These are phyloP conservation scores for Rubia balearica DNA, from an alignment of 305 asterid genomes.

Conservation along the genomic window DNA sequence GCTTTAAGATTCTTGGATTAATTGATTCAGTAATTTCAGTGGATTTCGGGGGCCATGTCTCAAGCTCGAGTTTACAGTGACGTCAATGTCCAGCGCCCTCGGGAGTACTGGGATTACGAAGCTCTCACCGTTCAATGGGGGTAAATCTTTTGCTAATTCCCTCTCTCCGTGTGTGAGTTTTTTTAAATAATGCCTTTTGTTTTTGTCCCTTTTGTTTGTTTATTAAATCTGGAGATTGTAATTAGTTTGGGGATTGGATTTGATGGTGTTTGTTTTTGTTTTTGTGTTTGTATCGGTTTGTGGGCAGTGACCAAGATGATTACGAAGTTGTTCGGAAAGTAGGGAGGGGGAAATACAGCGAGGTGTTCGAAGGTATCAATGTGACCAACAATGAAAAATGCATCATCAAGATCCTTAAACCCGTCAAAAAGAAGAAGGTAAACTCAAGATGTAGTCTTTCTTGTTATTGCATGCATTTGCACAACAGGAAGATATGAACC, in stretches of 20 bases:
- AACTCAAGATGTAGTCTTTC: neutral
- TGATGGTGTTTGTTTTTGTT: neutral
- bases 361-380: conserved; percentile 5
- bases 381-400: conserved; percentile 4
- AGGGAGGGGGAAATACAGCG: conserved; percentile 4
- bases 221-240: neutral
- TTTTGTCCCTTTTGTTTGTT: neutral
- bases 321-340: conserved; percentile 3
- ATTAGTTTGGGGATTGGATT: conserved; percentile 1
- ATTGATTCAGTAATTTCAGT: neutral
- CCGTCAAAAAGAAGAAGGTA: conserved; percentile 5
- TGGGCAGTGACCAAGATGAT: conserved; percentile 1
- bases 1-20: neutral
- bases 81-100: conserved; percentile 7
- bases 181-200: neutral
- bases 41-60: neutral
- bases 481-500: neutral
- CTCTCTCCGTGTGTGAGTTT: neutral
- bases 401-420: neutral
- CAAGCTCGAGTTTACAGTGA: conserved; percentile 1
- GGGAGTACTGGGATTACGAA: conserved; percentile 4
- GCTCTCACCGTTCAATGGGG: conserved; percentile 7
- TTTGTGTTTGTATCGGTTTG: neutral
- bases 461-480: neutral
- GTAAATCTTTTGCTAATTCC: neutral